Evolutionary conservation across 345 rosid genomes (phyloP).

Genomic region (Ceriops decandra): DNA sequence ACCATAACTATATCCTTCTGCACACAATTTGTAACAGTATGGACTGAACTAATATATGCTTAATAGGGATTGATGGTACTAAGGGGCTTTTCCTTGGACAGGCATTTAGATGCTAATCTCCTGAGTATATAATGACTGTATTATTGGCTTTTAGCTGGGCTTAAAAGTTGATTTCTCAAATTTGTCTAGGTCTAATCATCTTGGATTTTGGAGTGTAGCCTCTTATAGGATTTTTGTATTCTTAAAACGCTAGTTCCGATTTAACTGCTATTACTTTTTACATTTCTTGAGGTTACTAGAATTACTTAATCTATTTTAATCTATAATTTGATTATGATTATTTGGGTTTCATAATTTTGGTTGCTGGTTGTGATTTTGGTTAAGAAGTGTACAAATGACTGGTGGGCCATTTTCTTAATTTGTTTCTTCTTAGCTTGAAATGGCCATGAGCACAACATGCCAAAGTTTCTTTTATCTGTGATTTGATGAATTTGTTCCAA

Average conservation of each 20-base stretch:
- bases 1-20: neutral
- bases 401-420: neutral
- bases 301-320: neutral
- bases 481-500: neutral
- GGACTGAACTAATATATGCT: neutral
- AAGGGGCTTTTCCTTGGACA: neutral
- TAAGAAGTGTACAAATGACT: neutral
- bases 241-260: neutral
- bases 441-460: neutral
- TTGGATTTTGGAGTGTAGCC: neutral
- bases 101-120: neutral
- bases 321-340: neutral
- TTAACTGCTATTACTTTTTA: neutral
- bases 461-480: neutral
- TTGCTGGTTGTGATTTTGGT: neutral
- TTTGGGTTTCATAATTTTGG: neutral
- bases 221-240: neutral
- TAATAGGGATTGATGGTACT: neutral
- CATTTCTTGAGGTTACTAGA: neutral
- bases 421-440: neutral
- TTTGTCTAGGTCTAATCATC: neutral
- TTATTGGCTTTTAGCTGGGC: too few relatives aligned
- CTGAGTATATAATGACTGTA: neutral
- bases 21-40: neutral
- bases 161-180: neutral